Conservation (phyloP, 345 rosid species). For the Euphorbia lathyris region DNA sequence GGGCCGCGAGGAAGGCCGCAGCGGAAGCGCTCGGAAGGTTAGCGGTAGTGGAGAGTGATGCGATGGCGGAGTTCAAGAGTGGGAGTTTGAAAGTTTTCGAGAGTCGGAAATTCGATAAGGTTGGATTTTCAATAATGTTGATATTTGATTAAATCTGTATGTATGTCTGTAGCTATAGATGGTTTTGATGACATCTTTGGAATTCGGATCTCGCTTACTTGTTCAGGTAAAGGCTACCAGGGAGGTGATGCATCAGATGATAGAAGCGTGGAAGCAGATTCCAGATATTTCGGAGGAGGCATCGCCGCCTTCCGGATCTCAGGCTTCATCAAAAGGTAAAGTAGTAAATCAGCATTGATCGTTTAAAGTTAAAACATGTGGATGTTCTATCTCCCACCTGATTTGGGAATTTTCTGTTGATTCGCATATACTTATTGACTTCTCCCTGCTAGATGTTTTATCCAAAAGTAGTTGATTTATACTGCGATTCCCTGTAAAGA, state of each 20-base stretch:
- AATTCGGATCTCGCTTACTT: constrained; percentile 2
- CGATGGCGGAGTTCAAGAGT: constrained; percentile 58
- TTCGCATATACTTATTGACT: neutral
- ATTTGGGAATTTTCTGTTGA: constrained; percentile 7
- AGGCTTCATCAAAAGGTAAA: constrained; percentile 67
- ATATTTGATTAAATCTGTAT: constrained; percentile 2
- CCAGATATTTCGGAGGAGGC: constrained; percentile 78
- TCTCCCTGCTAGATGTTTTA: neutral
- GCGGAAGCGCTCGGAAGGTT: constrained; percentile 74
- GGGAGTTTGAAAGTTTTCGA: constrained; percentile 66
- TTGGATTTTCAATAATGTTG: constrained; percentile 13
- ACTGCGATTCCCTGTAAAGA: too few relatives aligned
- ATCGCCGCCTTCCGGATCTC: constrained; percentile 64
- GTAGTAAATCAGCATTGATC: neutral
- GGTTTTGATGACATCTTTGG: neutral
- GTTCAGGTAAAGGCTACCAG: constrained; percentile 83
- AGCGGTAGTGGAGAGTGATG: constrained; percentile 69
- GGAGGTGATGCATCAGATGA: constrained; percentile 83
- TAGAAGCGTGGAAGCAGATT: constrained; percentile 91
- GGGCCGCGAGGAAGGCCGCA: constrained; percentile 91
- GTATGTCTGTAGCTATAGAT: constrained; percentile 5
- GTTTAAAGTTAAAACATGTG: neutral
- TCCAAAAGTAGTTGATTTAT: neutral
- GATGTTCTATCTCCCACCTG: neutral
- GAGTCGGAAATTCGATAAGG: constrained; percentile 82